phyloP scores from a whole-genome alignment of 139 green algal genomes.

The Chlamydomonas schloesseri region DNA sequence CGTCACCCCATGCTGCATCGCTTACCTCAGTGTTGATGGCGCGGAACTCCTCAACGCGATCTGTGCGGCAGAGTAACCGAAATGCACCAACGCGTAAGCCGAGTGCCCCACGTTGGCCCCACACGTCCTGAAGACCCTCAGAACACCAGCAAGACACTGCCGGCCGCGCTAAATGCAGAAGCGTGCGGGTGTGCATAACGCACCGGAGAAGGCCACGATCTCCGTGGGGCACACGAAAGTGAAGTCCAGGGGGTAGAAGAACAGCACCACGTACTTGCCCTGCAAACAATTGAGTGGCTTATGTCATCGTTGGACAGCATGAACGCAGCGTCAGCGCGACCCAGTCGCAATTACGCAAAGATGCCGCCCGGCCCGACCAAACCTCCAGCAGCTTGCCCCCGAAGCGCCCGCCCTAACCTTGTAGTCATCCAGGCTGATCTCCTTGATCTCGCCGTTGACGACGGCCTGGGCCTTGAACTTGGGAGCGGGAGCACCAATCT shows the following conservation, averaged over 20 bases:
- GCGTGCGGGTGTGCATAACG: not conserved
- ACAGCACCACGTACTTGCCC: slow-evolving; percentile 98
- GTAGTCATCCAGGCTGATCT: slow-evolving; percentile 77
- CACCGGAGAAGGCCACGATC: slow-evolving; percentile 91
- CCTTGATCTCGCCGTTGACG: slow-evolving; percentile 75
- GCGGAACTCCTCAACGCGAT: slow-evolving; percentile 93
- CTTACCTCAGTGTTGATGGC: slow-evolving; percentile 86
- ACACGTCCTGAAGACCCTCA: too few relatives aligned
- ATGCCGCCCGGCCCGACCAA: too few relatives aligned
- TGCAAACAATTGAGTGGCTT: slow-evolving; percentile 75
- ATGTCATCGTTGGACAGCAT: too few relatives aligned
- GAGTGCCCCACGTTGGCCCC: too few relatives aligned
- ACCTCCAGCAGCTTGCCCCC: too few relatives aligned
- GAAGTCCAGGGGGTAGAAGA: slow-evolving; percentile 95
- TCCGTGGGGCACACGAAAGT: slow-evolving; percentile 94
- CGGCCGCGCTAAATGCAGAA: not conserved
- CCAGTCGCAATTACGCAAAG: too few relatives aligned
- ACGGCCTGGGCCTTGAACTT: slow-evolving; percentile 68
- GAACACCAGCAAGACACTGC: too few relatives aligned
- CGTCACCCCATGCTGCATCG: not conserved
- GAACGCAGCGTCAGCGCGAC: too few relatives aligned
- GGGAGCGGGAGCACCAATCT: slow-evolving; percentile 58
- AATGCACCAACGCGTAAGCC: not conserved
- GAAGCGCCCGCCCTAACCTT: slow-evolving; percentile 53
- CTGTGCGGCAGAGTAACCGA: not conserved